phyloP scores from a whole-genome alignment of 495 filamentous ascomycete species.

The Cladorrhinum samala region DNA sequence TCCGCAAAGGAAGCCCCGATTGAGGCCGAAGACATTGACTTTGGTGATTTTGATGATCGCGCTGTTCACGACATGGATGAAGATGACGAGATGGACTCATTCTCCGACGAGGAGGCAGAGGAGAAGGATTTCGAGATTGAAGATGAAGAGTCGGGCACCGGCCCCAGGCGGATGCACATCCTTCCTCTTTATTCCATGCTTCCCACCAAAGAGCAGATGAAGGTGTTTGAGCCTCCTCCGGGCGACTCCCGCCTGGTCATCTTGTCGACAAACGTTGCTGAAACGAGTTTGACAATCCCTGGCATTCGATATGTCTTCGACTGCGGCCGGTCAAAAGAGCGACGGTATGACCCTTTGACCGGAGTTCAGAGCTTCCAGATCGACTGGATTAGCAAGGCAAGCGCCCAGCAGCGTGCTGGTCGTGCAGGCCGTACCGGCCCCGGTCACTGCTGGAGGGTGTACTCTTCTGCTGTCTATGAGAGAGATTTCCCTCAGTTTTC shows the following conservation, averaged over 20 bases:
- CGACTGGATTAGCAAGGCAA: slow-evolving; percentile 96
- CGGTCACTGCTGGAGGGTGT: slow-evolving; percentile 90
- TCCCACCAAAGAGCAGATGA: slow-evolving; percentile 87
- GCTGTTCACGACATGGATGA: slow-evolving; percentile 43
- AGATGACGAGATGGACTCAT: slow-evolving; percentile 43
- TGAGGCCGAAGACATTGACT: slow-evolving; percentile 82
- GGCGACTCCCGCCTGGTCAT: slow-evolving; percentile 82
- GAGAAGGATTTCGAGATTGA: slow-evolving; percentile 55
- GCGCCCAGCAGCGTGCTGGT: slow-evolving; percentile 85
- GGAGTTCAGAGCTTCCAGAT: slow-evolving; percentile 95
- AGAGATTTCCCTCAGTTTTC: slow-evolving; percentile 80
- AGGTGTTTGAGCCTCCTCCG: slow-evolving; percentile 85
- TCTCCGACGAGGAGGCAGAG: slow-evolving; percentile 51
- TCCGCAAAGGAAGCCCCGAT: slow-evolving; percentile 72
- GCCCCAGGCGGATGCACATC: slow-evolving; percentile 64
- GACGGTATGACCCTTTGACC: slow-evolving; percentile 72
- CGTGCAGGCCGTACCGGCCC: slow-evolving; percentile 94
- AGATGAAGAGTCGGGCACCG: slow-evolving; percentile 53
- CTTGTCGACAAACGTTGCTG: slow-evolving; percentile 92
- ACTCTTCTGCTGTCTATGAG: slow-evolving; percentile 92
- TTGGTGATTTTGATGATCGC: slow-evolving; percentile 54
- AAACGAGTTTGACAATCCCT: slow-evolving; percentile 94
- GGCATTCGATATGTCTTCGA: slow-evolving; percentile 96
- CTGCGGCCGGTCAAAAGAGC: slow-evolving; percentile 82
- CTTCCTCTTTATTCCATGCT: slow-evolving; percentile 90